Evolutionary conservation across 1,284 basidiomycete genomes (phyloP).

Genomic region (Agaricales sp.): DNA sequence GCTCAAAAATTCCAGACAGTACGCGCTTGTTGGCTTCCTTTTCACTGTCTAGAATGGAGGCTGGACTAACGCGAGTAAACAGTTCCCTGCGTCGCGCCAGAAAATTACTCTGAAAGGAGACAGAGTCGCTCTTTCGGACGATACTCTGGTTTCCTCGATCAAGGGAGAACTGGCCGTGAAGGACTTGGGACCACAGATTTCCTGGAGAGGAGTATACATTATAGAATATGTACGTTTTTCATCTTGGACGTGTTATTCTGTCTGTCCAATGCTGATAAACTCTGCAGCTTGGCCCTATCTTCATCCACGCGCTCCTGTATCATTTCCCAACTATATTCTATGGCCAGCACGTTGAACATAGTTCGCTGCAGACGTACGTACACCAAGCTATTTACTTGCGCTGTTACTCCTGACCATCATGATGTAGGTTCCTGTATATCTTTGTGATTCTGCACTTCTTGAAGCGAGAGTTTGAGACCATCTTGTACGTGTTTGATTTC

Average conservation of each 20-base stretch:
- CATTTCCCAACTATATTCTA: constrained; percentile 62
- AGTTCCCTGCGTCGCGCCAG: constrained; percentile 70
- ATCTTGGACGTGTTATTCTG: constrained; percentile 6
- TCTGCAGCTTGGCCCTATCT: constrained; percentile 71
- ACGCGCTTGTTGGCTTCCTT: constrained; percentile 13
- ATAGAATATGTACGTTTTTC: constrained; percentile 78
- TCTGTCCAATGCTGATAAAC: constrained; percentile 1
- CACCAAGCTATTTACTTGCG: constrained; percentile 1
- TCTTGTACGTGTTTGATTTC: constrained; percentile 53
- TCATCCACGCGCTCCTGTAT: constrained; percentile 89
- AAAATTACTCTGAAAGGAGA: constrained; percentile 58
- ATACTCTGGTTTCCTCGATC: constrained; percentile 33
- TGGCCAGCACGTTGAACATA: constrained; percentile 59
- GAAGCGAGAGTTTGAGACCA: constrained; percentile 90
- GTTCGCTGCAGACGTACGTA: constrained; percentile 66
- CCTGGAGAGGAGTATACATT: constrained; percentile 80
- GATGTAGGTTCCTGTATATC: constrained; percentile 59
- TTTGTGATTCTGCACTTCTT: constrained; percentile 82
- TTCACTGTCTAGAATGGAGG: no score
- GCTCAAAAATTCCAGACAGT: constrained; percentile 54
- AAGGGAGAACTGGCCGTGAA: constrained; percentile 62
- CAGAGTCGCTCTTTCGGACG: constrained; percentile 52
- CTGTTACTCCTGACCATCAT: constrained; percentile 5
- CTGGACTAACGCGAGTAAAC: neutral
- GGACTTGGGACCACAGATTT: constrained; percentile 82